Evolutionary conservation across 2,329 filamentous ascomycete genomes (phyloP).

Genomic region (Calonectria pteridis): DNA sequence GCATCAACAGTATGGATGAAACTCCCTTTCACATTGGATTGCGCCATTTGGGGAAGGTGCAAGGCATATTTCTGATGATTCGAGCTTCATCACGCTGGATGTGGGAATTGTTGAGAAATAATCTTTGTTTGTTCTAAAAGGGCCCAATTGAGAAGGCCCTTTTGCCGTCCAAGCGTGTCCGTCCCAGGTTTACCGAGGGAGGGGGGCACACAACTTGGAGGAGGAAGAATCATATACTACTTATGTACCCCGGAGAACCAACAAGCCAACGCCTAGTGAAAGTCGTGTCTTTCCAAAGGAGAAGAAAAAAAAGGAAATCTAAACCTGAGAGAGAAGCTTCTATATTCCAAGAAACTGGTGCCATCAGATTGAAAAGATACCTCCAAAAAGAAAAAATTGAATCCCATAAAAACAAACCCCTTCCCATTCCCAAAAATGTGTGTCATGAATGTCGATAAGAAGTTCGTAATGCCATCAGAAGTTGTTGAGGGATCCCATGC

Average conservation of each 20-base stretch:
- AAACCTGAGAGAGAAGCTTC: not conserved
- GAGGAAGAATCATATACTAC: not conserved
- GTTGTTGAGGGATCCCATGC: conserved; percentile 56
- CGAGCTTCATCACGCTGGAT: not conserved
- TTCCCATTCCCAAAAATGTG: not conserved
- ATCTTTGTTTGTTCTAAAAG: not conserved
- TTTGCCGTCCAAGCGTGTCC: not conserved
- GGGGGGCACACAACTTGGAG: not conserved
- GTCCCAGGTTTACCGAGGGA: not conserved
- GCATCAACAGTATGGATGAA: not conserved
- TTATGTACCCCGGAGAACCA: not conserved
- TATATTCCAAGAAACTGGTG: not conserved
- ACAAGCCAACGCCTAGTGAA: not conserved
- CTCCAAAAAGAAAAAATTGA: not conserved
- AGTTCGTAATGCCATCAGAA: conserved; percentile 37
- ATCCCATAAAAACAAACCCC: not conserved
- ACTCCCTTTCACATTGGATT: not conserved
- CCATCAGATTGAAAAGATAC: not conserved
- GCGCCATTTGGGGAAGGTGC: not conserved
- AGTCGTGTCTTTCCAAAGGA: not conserved
- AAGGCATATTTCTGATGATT: not conserved
- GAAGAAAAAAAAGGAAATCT: not conserved
- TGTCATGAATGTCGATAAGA: not conserved
- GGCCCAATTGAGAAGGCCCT: not conserved
- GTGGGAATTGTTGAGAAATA: not conserved